Evolutionary conservation across 202 grass and related monocot genomes (phyloP).

Genomic region (Saccharum hybrid): DNA sequence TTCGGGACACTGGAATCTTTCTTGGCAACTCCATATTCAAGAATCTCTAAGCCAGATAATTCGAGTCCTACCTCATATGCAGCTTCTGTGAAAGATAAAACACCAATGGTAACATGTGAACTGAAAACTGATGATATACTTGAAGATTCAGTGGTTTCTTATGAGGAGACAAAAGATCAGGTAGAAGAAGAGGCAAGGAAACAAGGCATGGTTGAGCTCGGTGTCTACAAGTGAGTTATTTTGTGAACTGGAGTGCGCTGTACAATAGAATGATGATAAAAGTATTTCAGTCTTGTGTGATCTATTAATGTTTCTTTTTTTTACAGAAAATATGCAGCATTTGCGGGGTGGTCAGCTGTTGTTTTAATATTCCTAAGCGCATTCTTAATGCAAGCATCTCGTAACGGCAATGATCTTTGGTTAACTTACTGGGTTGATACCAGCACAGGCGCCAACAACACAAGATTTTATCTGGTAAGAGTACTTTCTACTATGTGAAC

Average conservation of each 20-base stretch:
- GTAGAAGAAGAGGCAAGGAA: conserved; percentile 73
- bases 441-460: conserved; percentile 54
- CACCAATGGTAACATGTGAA: conserved; percentile 39
- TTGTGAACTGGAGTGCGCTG: background rate
- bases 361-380: conserved; percentile 75
- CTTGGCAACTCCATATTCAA: conserved; percentile 69
- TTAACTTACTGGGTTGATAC: conserved; percentile 94
- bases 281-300: conserved; percentile 17
- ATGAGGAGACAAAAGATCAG: conserved; percentile 51
- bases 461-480: conserved; percentile 89
- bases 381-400: conserved; percentile 94
- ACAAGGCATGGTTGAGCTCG: conserved; percentile 83
- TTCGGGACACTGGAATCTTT: conserved; percentile 68
- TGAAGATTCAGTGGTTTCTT: conserved; percentile 45
- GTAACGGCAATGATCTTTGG: conserved; percentile 98
- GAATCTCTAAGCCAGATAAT: conserved; percentile 54
- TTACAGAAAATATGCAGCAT: conserved; percentile 80
- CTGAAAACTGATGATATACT: conserved; percentile 39
- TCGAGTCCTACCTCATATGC: conserved; percentile 50
- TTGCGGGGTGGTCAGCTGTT: conserved; percentile 66
- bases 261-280: conserved; percentile 30
- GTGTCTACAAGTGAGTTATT: conserved; percentile 87
- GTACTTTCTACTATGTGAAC: conserved; percentile 25
- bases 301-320: conserved; percentile 29
- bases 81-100: conserved; percentile 53